Conservation (phyloP, 352 stramenopile species). For the Pythium myriotylum region DNA sequence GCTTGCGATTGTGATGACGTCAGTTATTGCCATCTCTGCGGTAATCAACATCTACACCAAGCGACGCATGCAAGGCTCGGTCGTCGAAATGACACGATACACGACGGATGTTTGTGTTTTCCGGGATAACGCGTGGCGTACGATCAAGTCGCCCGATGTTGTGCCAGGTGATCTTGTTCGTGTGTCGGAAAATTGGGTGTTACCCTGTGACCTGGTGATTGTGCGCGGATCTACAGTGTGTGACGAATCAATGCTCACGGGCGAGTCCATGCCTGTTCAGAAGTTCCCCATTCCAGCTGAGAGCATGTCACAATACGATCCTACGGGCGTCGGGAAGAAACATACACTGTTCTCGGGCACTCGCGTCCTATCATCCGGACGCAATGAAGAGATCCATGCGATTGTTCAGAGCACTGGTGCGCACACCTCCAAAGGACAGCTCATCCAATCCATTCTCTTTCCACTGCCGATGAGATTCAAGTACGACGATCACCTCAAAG, state of each 20-base stretch:
- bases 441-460: constrained; percentile 89
- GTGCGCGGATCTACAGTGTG: constrained; percentile 44
- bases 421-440: constrained; percentile 82
- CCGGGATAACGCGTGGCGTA: constrained; percentile 54
- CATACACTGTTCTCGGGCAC: constrained; percentile 90
- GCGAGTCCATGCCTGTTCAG: constrained; percentile 86
- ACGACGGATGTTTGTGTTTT: constrained; percentile 70
- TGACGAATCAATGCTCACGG: constrained; percentile 78
- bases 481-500: constrained; percentile 90
- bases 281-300: constrained; percentile 71
- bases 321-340: constrained; percentile 66
- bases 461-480: constrained; percentile 89
- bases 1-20: constrained; percentile 63
- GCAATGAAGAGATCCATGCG: constrained; percentile 56
- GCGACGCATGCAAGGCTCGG: constrained; percentile 51
- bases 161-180: constrained; percentile 72
- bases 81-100: constrained; percentile 70
- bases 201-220: constrained; percentile 71
- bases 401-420: constrained; percentile 84
- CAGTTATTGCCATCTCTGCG: constrained; percentile 49
- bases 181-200: constrained; percentile 62
- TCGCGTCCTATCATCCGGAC: constrained; percentile 61
- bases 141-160: constrained; percentile 46
- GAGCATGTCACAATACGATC: constrained; percentile 56
- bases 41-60: constrained; percentile 73